Conservation (phyloP, 2,329 filamentous ascomycete genomes). For the Fusarium clavum region DNA sequence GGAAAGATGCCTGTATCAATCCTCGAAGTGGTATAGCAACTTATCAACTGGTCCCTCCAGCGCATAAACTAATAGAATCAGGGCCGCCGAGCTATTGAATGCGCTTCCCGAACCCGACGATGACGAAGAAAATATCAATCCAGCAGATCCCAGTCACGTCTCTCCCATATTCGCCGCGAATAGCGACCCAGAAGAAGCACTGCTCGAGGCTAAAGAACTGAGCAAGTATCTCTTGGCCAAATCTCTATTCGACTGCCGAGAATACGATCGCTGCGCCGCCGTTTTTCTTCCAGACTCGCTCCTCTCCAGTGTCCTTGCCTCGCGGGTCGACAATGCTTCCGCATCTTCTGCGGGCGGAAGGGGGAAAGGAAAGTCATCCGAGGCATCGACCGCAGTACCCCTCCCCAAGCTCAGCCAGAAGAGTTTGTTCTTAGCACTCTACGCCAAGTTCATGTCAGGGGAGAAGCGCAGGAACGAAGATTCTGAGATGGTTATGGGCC, state of each 20-base stretch:
- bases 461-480: conserved; percentile 98
- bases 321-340: conserved; percentile 55
- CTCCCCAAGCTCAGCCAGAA: conserved; percentile 82
- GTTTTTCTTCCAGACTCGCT: conserved; percentile 87
- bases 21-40: conserved; percentile 86
- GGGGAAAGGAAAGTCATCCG: conserved; percentile 62
- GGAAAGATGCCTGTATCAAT: conserved; percentile 94
- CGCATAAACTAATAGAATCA: conserved; percentile 53
- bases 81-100: conserved; percentile 93
- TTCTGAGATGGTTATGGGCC: conserved; percentile 95
- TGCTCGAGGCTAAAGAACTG: conserved; percentile 81
- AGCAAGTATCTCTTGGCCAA: conserved; percentile 91
- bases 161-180: conserved; percentile 65
- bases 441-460: conserved; percentile 91
- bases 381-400: conserved; percentile 40
- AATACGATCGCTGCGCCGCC: conserved; percentile 92
- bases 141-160: conserved; percentile 54
- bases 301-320: conserved; percentile 72
- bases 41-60: neutral
- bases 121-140: conserved; percentile 60
- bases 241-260: conserved; percentile 92
- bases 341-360: conserved; percentile 66
- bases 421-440: conserved; percentile 90
- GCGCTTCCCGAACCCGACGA: conserved; percentile 75
- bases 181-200: conserved; percentile 76